Percentiles rank a stretch among this genome's conserved stretches.
Evolutionary conservation across 2,329 filamentous ascomycete species (phyloP).

Genomic region (Ascochyta rabiei): DNA sequence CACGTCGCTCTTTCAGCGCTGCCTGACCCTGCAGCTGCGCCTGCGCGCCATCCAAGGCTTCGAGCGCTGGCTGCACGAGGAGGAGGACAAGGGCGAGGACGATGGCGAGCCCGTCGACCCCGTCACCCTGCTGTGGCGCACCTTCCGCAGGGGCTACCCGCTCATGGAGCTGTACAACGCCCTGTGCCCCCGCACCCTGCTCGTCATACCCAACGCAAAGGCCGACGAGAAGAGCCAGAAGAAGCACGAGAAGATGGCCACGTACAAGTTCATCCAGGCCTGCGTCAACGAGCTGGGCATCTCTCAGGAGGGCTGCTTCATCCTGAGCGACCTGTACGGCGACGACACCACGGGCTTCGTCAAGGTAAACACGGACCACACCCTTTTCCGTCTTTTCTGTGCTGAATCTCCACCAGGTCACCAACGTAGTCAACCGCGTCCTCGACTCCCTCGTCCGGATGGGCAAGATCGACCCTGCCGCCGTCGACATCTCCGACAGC

Average conservation of each 20-base stretch:
- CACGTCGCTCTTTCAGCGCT: conserved; percentile 93
- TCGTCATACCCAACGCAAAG: conserved; percentile 70
- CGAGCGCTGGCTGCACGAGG: conserved; percentile 72
- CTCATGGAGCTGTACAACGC: conserved; percentile 89
- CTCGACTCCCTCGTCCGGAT: conserved; percentile 83
- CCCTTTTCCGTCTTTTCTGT: background rate
- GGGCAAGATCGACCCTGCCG: conserved; percentile 65
- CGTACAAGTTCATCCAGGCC: conserved; percentile 90
- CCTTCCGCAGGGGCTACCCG: conserved; percentile 81
- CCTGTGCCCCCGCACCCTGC: conserved; percentile 70
- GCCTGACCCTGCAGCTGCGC: conserved; percentile 80
- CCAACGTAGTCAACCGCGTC: conserved; percentile 88
- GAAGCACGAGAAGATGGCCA: conserved; percentile 83
- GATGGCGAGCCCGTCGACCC: conserved; percentile 67
- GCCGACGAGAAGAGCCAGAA: conserved; percentile 62
- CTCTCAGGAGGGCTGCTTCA: conserved; percentile 81
- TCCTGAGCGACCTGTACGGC: conserved; percentile 88
- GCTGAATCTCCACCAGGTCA: conserved; percentile 63
- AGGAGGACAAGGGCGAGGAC: conserved; percentile 70
- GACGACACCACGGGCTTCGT: conserved; percentile 97
- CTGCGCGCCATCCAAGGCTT: conserved; percentile 85
- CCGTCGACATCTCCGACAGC: conserved; percentile 58
- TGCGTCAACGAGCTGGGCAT: conserved; percentile 84
- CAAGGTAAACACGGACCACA: conserved; percentile 64
- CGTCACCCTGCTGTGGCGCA: conserved; percentile 88